Percentiles rank a stretch among this genome's conserved stretches.
Evolutionary conservation across 257 asterid genomes (phyloP).

Genomic region (Solanum pimpinellifolium): DNA sequence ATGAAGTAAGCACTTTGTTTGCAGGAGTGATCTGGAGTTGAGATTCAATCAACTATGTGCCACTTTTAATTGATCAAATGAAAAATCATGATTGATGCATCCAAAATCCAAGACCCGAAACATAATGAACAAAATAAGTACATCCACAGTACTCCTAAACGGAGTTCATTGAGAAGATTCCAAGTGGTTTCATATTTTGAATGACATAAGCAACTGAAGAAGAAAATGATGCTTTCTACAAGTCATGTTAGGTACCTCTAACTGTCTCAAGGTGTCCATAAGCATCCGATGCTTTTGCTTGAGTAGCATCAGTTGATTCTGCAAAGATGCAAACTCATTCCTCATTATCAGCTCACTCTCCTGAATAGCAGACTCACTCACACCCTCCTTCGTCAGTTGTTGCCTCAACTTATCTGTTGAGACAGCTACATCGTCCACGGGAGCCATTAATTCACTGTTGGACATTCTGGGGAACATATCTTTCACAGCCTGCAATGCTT

Average conservation of each 20-base stretch:
- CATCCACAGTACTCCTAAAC: background rate
- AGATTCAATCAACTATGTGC: background rate
- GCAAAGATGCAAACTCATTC: constrained; percentile 70
- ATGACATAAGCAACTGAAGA: constrained; percentile 12
- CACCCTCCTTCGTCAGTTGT: constrained; percentile 63
- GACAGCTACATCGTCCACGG: constrained; percentile 45
- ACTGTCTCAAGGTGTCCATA: constrained; percentile 73
- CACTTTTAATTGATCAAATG: background rate
- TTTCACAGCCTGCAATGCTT: constrained; percentile 83
- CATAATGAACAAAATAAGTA: background rate
- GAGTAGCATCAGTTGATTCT: constrained; percentile 58
- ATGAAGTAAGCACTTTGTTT: background rate
- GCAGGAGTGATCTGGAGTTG: background rate
- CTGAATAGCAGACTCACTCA: constrained; percentile 56
- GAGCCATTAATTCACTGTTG: constrained; percentile 90
- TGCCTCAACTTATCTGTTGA: constrained; percentile 76
- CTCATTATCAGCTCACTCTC: constrained; percentile 79
- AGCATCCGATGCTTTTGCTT: constrained; percentile 85
- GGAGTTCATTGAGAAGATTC: constrained; percentile 4
- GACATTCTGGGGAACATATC: constrained; percentile 94
- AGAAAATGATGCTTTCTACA: constrained; percentile 27
- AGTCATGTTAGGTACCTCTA: constrained; percentile 73
- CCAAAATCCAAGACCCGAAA: background rate
- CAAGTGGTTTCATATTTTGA: constrained; percentile 19
- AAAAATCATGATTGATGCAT: background rate